Evolutionary conservation across 768 basidiomycete genomes (phyloP).

Genomic region (Mrakia frigida): DNA sequence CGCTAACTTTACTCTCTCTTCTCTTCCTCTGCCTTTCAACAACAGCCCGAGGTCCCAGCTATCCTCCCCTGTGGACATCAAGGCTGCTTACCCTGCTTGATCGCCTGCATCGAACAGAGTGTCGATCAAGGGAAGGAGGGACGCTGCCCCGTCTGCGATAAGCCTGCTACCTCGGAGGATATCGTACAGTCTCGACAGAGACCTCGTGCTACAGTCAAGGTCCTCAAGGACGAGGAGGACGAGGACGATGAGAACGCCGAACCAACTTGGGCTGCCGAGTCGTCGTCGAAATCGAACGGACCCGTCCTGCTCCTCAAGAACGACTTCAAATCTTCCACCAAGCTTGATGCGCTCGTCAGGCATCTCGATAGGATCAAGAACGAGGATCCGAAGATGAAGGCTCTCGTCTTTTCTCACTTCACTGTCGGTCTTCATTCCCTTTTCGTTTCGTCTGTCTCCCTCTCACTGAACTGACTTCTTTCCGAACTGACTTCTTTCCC

Average conservation of each 20-base stretch:
- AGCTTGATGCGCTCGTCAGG: constrained; percentile 73
- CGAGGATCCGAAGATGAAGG: constrained; percentile 61
- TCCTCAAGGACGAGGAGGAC: constrained; percentile 32
- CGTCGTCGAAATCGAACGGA: not conserved
- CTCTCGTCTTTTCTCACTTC: constrained; percentile 45
- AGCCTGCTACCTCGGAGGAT: not conserved
- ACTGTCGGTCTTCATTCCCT: constrained; percentile 23
- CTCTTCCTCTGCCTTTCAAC: not conserved
- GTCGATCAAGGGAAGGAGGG: not conserved
- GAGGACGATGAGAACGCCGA: constrained; percentile 1
- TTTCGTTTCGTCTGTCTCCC: not conserved
- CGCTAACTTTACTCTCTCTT: too few relatives aligned
- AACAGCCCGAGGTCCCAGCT: constrained; percentile 52
- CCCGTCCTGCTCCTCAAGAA: constrained; percentile 64
- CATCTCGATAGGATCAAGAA: constrained; percentile 56
- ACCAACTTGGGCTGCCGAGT: not conserved
- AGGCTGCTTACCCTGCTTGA: constrained; percentile 9
- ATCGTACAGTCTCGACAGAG: not conserved
- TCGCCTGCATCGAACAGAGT: constrained; percentile 8
- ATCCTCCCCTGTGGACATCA: constrained; percentile 54
- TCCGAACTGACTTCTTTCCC: not conserved
- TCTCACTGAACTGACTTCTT: not conserved
- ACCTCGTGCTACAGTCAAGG: constrained; percentile 32
- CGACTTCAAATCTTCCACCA: constrained; percentile 84
- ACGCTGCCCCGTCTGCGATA: constrained; percentile 10